Conservation (phyloP, 441 rosid species). For the Jatropha podagrica region DNA sequence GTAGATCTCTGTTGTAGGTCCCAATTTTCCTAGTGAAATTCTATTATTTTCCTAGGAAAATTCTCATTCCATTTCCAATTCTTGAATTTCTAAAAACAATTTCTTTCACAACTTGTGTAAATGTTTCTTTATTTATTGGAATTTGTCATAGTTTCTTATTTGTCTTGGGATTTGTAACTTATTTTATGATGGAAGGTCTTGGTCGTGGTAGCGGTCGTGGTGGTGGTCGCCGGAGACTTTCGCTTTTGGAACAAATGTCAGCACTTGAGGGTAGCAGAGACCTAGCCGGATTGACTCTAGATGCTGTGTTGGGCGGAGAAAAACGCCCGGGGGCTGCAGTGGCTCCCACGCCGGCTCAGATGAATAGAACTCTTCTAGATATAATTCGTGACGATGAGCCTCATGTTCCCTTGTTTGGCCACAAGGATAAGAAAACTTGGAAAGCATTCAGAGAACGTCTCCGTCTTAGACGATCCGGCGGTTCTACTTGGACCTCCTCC, state of each 20-base stretch:
- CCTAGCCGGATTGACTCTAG: constrained; percentile 50
- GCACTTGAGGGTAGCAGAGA: constrained; percentile 42
- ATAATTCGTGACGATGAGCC: constrained; percentile 66
- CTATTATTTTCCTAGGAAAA: not conserved
- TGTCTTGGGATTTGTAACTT: not conserved
- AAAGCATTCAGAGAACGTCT: constrained; percentile 68
- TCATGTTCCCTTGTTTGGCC: constrained; percentile 27
- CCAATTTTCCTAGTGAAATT: not conserved
- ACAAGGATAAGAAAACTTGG: constrained; percentile 67
- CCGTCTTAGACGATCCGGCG: constrained; percentile 70
- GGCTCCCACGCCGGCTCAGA: constrained; percentile 13
- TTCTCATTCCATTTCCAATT: not conserved
- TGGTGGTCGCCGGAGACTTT: constrained; percentile 36
- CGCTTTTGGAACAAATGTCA: constrained; percentile 61
- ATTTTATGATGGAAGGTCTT: constrained; percentile 7
- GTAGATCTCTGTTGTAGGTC: not conserved
- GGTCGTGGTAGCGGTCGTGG: not conserved
- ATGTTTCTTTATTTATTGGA: not conserved
- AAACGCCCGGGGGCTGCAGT: constrained; percentile 21
- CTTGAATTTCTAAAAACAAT: not conserved
- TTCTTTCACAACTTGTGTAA: not conserved
- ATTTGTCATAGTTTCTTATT: not conserved
- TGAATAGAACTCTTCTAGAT: constrained; percentile 61
- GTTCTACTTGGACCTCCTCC: constrained; percentile 75
- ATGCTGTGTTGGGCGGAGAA: constrained; percentile 38